Base-by-base conservation (phyloP, 345 rosid genomes). In the Heritiera littoralis region DNA sequence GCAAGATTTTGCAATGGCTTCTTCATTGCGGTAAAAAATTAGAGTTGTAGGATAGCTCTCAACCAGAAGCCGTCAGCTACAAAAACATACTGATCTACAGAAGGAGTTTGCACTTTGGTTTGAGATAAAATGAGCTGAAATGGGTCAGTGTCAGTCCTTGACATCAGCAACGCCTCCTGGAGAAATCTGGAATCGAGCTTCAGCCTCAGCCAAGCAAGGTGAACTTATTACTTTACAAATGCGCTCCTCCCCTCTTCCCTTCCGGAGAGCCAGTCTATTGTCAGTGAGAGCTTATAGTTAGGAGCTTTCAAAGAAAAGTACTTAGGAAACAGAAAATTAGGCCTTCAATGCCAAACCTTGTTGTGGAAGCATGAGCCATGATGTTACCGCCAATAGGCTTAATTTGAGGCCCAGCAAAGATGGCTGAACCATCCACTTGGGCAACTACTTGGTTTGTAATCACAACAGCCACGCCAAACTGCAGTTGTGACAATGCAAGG, bases 341-440 rank as follows among this genome's bases (percentile, higher is more conserved):
- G 55, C 35, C 20, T 46, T 48, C 48, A 45, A 8, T 69, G 20
- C 23, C 80, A 77, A 60, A 94, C 99, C 98, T 94, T 67, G 99
- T 96, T 66, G 99, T 96, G 56, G 99, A 92, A 80, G 99, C 98
- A 89, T 96, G 98, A 58, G 99, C 97, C 98, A 96, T 96, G 67
- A 96, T 96, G 83, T 96, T 92, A 58, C 99, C 98, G 72, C 98
- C 99, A 49, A 96, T 96, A 38, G 98, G 99, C 86, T 94, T 96
- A 82, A 91, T 88, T 74, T 96, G 99, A 76, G 99, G 99, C 17
- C 99, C 99, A 9, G 93, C 97, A 74, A 96, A 96, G 61, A 96
- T 79, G 60, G 97, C 97, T 63, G 98, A 92, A 72, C 99, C 99
- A 82, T 96, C 99, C 68, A 96, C 99, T 89, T 96, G 99, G 46